Percentiles rank a stretch among this genome's conserved stretches.
Conservation (phyloP, 2,329 filamentous ascomycete species). For the Fusarium sarcochroum region DNA sequence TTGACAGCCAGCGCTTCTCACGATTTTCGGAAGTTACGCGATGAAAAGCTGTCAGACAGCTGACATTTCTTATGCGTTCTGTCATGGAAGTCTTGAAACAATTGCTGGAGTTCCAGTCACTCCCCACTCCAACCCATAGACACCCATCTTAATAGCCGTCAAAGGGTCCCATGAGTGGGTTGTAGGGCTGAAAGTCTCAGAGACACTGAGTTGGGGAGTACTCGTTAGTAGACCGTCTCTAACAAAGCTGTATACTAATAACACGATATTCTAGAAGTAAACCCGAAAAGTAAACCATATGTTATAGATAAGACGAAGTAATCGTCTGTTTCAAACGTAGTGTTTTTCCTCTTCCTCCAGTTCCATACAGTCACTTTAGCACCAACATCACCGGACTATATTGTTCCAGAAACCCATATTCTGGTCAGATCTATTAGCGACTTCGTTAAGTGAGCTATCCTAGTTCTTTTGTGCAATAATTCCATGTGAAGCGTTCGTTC, state of each 20-base stretch:
- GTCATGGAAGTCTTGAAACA: not conserved
- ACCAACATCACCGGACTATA: slow-evolving; percentile 3
- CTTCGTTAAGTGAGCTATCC: not conserved
- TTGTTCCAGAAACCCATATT: slow-evolving; percentile 8
- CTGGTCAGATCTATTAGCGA: not conserved
- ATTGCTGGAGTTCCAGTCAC: slow-evolving; percentile 12
- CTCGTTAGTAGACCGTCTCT: slow-evolving; percentile 6
- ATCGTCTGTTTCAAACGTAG: not conserved
- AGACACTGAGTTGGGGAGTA: not conserved
- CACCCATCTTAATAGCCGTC: slow-evolving; percentile 1
- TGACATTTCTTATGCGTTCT: not conserved
- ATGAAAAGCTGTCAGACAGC: not conserved
- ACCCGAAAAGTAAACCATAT: not conserved
- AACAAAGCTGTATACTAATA: not conserved
- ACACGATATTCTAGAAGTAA: not conserved
- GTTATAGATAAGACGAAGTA: not conserved
- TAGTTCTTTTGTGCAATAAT: not conserved
- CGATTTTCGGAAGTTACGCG: not conserved
- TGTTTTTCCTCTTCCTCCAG: slow-evolving; percentile 3
- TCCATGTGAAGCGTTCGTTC: not conserved
- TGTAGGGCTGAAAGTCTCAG: slow-evolving; percentile 36
- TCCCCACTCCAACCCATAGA: slow-evolving; percentile 7
- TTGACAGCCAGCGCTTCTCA: not conserved
- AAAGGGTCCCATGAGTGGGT: slow-evolving; percentile 15
- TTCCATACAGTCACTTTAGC: too few species aligned